A percentile compares a stretch with the other conserved stretches of the same genome.
These are phyloP conservation scores for Aeschynomene evenia DNA, from an alignment of 306 rosid species.

Conservation along the genomic window DNA sequence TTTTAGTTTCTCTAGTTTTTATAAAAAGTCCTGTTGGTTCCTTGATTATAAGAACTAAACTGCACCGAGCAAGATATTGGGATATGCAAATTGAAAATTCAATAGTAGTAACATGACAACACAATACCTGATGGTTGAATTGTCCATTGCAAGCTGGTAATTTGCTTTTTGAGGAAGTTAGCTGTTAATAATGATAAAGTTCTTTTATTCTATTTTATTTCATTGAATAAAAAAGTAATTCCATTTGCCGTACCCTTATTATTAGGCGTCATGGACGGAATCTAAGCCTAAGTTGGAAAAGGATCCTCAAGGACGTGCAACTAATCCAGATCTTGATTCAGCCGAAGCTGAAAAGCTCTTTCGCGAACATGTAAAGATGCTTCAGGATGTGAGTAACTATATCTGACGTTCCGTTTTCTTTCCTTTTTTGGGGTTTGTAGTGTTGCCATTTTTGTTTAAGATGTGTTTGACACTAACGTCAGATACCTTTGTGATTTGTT, in stretches of 20 bases:
- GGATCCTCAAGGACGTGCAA: slow-evolving; percentile 89
- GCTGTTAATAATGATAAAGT: slow-evolving; percentile 12
- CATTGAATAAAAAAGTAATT: background rate
- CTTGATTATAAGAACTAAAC: slow-evolving; percentile 10
- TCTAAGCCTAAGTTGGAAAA: slow-evolving; percentile 77
- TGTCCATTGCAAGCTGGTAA: background rate
- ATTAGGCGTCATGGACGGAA: slow-evolving; percentile 91
- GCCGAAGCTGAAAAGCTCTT: slow-evolving; percentile 86
- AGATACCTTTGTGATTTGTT: slow-evolving; percentile 27
- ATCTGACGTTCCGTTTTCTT: background rate
- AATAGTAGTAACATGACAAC: background rate
- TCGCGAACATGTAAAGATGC: slow-evolving; percentile 85
- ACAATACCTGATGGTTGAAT: background rate
- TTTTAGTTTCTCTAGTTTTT: background rate
- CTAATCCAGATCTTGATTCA: slow-evolving; percentile 70
- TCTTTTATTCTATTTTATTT: background rate
- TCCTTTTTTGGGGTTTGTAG: background rate
- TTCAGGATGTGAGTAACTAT: slow-evolving; percentile 70
- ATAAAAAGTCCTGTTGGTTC: slow-evolving; percentile 6
- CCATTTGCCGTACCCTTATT: slow-evolving; percentile 12
- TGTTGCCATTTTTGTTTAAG: background rate
- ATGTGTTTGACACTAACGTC: slow-evolving; percentile 25
- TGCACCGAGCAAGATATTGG: background rate
- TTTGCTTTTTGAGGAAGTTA: background rate
- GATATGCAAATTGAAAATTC: background rate